A percentile compares a stretch with the other conserved stretches of the same genome.
phyloP scores from a whole-genome alignment of 2,329 filamentous ascomycete genomes.

The Fusarium duplospermum region DNA sequence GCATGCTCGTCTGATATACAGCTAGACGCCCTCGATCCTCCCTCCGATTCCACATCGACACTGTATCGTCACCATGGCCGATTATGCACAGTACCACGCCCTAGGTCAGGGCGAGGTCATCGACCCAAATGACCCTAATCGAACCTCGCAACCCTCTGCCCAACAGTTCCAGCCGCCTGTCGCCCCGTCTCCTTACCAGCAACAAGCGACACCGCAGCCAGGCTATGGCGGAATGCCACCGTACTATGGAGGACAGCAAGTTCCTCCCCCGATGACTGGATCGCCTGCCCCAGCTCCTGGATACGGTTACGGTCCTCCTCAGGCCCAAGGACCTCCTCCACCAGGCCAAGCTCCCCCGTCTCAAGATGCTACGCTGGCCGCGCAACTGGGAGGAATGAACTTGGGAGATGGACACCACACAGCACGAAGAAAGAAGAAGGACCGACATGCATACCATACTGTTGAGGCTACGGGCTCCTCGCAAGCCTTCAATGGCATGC shows the following conservation, averaged over 20 bases:
- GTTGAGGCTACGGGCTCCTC: slow-evolving; percentile 79
- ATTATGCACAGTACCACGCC: slow-evolving; percentile 67
- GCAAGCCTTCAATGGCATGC: slow-evolving; percentile 77
- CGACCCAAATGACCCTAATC: slow-evolving; percentile 66
- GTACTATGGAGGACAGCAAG: slow-evolving; percentile 53
- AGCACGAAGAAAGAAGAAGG: slow-evolving; percentile 86
- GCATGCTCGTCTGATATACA: slow-evolving; percentile 44
- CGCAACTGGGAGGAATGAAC: slow-evolving; percentile 83
- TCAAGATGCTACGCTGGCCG: slow-evolving; percentile 66
- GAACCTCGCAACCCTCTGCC: slow-evolving; percentile 61
- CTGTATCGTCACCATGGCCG: slow-evolving; percentile 58
- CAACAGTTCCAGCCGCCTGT: slow-evolving; percentile 68
- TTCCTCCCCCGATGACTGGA: slow-evolving; percentile 39
- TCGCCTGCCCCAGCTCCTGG: slow-evolving; percentile 42
- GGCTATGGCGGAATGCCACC: slow-evolving; percentile 55
- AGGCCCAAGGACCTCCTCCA: slow-evolving; percentile 39
- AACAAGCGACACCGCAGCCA: slow-evolving; percentile 45
- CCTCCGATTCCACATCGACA: slow-evolving; percentile 25
- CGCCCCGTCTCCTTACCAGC: slow-evolving; percentile 66
- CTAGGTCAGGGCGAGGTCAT: slow-evolving; percentile 66
- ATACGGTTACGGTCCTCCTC: slow-evolving; percentile 46
- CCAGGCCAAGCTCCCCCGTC: slow-evolving; percentile 46
- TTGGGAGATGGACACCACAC: slow-evolving; percentile 66
- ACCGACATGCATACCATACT: slow-evolving; percentile 91
- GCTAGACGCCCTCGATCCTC: slow-evolving; percentile 33